Base-by-base conservation (phyloP, 352 stramenopile species). In the Thalassiosira sp. region DNA sequence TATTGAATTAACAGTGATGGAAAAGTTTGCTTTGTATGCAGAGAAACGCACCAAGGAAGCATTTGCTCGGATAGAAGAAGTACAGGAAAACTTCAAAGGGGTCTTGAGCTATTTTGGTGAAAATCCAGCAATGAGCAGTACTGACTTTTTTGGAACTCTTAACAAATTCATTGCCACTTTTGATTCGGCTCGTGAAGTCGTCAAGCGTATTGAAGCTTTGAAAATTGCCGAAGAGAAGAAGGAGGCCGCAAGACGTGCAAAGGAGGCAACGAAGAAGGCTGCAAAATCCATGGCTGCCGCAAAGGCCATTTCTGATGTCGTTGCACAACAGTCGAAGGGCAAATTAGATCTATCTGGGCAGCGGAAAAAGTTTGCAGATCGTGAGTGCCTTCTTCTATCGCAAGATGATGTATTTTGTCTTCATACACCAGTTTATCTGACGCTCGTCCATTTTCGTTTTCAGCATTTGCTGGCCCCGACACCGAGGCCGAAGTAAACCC, bases 31-130 rank as follows among this genome's bases (percentile, higher is more conserved):
- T 24, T 5, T 76, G 1, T 80, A 90, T 61, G 80, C 87, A 18
- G 74, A 88, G 58, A 63, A 77, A 33, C 54, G 56, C 27, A 85
- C 79, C 7, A 60, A 87, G 20, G 72, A 91, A 52, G 79, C 79
- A 10, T 72, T 79, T 57, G 70, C 73, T 27, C 77, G 68, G 18
- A 87, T 84, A 42, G 68, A 92, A 18, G 76, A 89, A 20, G 68
- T 91, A 0, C 82, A 92, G 54, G 76, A 77, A 53, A 90, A 86
- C 11, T 92, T 89, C 43, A 79, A 72, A 42, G 60, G 65, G 5
- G 59, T 94, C 0, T 72, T 95, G 13, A 61, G 65, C 20, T 95
- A 94, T 71, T 94, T 95, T 63, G 89, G 91, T 33, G 91, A 95
- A 88, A 87, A 94, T 65, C 82, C 88, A 45, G 84, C 84, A 1